Conservation (phyloP, 805 yeast genomes). For the Blastobotrys peoriensis region DNA sequence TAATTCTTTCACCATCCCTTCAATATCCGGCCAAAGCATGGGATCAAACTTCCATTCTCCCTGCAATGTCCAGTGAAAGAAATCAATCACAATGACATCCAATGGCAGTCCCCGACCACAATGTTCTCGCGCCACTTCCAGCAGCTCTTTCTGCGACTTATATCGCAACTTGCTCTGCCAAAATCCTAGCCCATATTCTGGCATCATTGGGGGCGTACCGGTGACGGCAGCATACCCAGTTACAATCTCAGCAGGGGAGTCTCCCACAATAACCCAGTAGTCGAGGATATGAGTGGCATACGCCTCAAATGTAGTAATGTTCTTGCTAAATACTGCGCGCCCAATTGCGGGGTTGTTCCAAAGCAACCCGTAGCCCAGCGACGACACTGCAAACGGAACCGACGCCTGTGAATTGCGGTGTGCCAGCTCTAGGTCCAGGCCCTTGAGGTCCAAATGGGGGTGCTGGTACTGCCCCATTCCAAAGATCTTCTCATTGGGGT, state of each 20-base stretch:
- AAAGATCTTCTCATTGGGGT: slow-evolving; percentile 16
- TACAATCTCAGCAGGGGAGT: slow-evolving; percentile 17
- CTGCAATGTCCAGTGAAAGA: slow-evolving; percentile 18
- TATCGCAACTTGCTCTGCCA: slow-evolving; percentile 20
- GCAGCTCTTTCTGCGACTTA: slow-evolving; percentile 19
- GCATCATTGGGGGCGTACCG: slow-evolving; percentile 20
- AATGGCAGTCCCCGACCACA: slow-evolving; percentile 14
- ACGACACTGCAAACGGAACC: slow-evolving; percentile 18
- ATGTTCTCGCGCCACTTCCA: slow-evolving; percentile 16
- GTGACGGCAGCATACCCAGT: slow-evolving; percentile 15
- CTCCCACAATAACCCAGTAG: slow-evolving; percentile 20
- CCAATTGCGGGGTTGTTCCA: slow-evolving; percentile 20
- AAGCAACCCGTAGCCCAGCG: slow-evolving; percentile 16
- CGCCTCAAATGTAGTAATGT: slow-evolving; percentile 17
- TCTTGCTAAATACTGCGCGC: slow-evolving; percentile 18
- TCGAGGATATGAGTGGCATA: slow-evolving; percentile 13
- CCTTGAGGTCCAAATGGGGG: slow-evolving; percentile 17
- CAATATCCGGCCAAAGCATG: slow-evolving; percentile 20
- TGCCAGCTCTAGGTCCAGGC: slow-evolving; percentile 17
- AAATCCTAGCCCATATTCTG: slow-evolving; percentile 16
- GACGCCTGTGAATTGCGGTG: slow-evolving; percentile 20
- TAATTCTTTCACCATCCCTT: slow-evolving; percentile 17
- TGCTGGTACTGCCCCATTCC: slow-evolving; percentile 22
- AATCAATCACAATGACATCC: slow-evolving; percentile 17
- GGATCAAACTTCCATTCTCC: slow-evolving; percentile 20